Conservation (phyloP, 129 eudicot species). For the Flaveria brownii region DNA sequence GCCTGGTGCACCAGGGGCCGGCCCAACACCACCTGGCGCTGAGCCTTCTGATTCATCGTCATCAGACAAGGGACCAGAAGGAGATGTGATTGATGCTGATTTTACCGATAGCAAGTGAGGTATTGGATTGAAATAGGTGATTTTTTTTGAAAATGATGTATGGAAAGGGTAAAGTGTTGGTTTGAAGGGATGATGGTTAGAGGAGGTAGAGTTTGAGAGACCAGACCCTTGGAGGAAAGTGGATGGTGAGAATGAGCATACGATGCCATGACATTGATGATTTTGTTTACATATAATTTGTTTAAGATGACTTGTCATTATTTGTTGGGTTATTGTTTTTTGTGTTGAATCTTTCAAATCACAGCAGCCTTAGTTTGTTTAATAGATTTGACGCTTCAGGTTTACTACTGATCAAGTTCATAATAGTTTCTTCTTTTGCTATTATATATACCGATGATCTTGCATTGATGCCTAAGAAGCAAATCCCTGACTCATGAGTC, state of each 20-base stretch:
- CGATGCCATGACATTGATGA: conserved; percentile 5
- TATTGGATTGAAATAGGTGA: not conserved
- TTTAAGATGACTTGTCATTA: not conserved
- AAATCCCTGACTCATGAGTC: too few relatives aligned
- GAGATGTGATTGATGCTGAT: conserved; percentile 97
- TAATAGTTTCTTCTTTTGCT: too few relatives aligned
- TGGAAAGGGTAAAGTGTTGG: not conserved
- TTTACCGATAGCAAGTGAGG: conserved; percentile 84
- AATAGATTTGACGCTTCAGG: too few relatives aligned
- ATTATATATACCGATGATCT: too few relatives aligned
- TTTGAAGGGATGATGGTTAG: conserved; percentile 15
- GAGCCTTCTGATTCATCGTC: conserved; percentile 41
- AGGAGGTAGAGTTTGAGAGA: conserved; percentile 14
- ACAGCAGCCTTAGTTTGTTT: not conserved
- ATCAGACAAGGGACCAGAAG: conserved; percentile 74
- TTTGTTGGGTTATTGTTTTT: not conserved
- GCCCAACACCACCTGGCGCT: conserved; percentile 59
- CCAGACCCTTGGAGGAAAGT: conserved; percentile 2
- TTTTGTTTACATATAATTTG: conserved; percentile 10
- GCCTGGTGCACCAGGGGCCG: conserved; percentile 69
- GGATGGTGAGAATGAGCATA: conserved; percentile 20
- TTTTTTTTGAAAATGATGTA: not conserved
- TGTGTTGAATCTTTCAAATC: not conserved
- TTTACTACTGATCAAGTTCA: too few relatives aligned
- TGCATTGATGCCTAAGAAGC: too few relatives aligned